Evolutionary conservation across 148 eudicot species (phyloP), one percentile per base, ranked within the genome.

Genomic region (Vaccinium darrowii): DNA sequence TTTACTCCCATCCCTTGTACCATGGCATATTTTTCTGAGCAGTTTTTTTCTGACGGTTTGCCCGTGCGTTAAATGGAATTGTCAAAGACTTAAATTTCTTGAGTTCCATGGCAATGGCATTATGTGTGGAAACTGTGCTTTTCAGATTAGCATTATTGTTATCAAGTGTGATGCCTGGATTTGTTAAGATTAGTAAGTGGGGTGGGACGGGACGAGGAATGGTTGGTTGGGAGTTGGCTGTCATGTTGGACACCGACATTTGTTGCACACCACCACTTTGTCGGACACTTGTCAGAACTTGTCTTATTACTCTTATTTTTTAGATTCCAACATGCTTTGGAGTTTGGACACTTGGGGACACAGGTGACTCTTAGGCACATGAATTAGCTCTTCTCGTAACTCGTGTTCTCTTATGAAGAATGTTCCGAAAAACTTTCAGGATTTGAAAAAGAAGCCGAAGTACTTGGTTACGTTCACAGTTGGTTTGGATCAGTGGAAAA

Each of bases 381-480:
- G 78, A 8, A 16, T 52, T 49, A 36, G 23, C 67, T 76, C 52
- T 52, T 25, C 62, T 15, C 6, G 3, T 75, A 47, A 80, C 52
- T 72, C 78, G 79, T 83, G 47, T 76, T 84, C 9, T 39, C 81
- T 71, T 57, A 50, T 71, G 27, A 36, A 81, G 25, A 75, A 49
- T 27, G 15, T 83, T 85, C 13, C 75, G 72, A 19, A 81, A 56
- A 65, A 5, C 67, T 79, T 91, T 77, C 92, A 96, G 99, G 98
- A 94, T 91, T 83, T 92, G 89, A 92, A 86, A 85, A 88, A 80
- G 87, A 92, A 93, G 87, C 98, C 97, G 33, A 96, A 93, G 83
- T 96, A 94, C 91, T 90, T 96, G 89, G 95, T 96, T 54, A 92
- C 98, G 8, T 94, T 96, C 88, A 96, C 98, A 67, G 99, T 92